A percentile compares a stretch with the other conserved stretches of the same genome.
These are phyloP conservation scores for Symbiotaphrina buchneri DNA, from an alignment of 495 filamentous ascomycete genomes.

Conservation along the genomic window DNA sequence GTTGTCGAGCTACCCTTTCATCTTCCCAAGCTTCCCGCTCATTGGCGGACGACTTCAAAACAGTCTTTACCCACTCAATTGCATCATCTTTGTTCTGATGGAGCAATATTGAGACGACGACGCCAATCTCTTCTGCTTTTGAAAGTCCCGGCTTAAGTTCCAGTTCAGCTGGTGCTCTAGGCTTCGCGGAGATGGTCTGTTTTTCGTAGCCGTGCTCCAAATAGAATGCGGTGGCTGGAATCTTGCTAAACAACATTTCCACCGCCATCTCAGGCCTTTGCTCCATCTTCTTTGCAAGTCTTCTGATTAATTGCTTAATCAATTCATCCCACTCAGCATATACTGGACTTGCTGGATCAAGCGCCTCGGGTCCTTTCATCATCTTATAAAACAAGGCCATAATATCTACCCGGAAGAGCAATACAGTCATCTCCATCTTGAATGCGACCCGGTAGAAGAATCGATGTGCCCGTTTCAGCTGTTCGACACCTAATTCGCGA, in stretches of 20 bases:
- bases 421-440: conserved; percentile 72
- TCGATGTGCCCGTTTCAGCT: conserved; percentile 82
- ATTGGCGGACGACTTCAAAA: conserved; percentile 37
- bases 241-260: conserved; percentile 89
- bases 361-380: conserved; percentile 70
- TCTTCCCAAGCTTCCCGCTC: conserved; percentile 69
- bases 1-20: conserved; percentile 26
- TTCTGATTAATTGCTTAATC: conserved; percentile 51
- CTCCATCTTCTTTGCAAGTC: conserved; percentile 55
- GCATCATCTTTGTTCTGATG: conserved; percentile 52
- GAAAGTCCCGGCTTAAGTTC: conserved; percentile 53
- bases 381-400: conserved; percentile 72
- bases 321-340: conserved; percentile 89
- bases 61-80: conserved; percentile 61
- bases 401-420: conserved; percentile 81
- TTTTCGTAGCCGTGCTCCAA: conserved; percentile 81
- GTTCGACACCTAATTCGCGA: conserved; percentile 51
- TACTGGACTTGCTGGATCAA: conserved; percentile 35
- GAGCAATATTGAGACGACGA: conserved; percentile 55
- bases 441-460: conserved; percentile 91
- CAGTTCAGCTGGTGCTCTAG: conserved; percentile 48
- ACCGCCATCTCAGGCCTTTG: conserved; percentile 63
- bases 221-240: conserved; percentile 58
- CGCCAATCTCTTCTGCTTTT: conserved; percentile 43
- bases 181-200: conserved; percentile 35